Evolutionary conservation across 495 filamentous ascomycete species (phyloP).

Genomic region (Penicillium goetzii): DNA sequence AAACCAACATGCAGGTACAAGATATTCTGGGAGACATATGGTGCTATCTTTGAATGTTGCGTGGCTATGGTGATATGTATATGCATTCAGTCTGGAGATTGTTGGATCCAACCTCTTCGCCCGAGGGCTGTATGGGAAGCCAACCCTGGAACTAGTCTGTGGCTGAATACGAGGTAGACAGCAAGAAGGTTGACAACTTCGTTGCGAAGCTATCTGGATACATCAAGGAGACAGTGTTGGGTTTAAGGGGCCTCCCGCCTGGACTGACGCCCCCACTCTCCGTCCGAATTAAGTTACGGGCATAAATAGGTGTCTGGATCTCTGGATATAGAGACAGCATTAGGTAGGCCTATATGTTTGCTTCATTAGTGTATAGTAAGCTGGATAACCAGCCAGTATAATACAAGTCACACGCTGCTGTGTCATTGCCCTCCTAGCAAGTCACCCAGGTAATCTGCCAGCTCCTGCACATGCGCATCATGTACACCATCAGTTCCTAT

Average conservation of each 20-base stretch:
- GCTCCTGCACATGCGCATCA: constrained; percentile 22
- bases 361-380: constrained; percentile 17
- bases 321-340: background rate
- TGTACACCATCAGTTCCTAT: constrained; percentile 16
- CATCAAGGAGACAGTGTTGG: background rate
- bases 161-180: too few species aligned
- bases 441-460: constrained; percentile 26
- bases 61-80: background rate
- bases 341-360: background rate
- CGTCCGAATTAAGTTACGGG: background rate
- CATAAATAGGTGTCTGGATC: background rate
- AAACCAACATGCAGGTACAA: background rate
- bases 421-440: constrained; percentile 26
- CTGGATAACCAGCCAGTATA: background rate
- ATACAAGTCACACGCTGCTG: background rate
- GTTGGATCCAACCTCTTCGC: background rate
- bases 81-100: background rate
- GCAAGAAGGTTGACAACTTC: too few species aligned
- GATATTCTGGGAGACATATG: background rate
- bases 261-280: background rate
- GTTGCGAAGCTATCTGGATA: too few species aligned
- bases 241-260: background rate
- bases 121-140: background rate
- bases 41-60: background rate
- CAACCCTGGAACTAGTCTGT: too few species aligned